Evolutionary conservation across 2,329 filamentous ascomycete genomes (phyloP), one percentile per base, ranked within the genome.

Genomic region (Calonectria pseudoturangicola): DNA sequence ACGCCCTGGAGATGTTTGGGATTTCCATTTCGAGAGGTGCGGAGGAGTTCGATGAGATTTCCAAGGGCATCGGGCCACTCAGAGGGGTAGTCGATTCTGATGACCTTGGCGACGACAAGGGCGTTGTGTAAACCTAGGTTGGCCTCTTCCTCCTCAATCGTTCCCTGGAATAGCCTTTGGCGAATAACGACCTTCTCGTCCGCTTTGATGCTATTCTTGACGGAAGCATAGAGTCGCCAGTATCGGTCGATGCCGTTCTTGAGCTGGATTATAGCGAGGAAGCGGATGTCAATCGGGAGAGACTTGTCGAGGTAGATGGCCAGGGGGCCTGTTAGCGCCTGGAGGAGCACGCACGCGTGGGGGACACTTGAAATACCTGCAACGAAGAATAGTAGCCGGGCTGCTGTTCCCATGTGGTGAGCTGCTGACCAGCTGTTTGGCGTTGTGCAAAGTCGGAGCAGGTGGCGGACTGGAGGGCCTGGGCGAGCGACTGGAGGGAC

Each of bases 161-260:
- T 95, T 71, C 94, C 93, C 75, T 94, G 89, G 10, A 98, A 89
- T 27, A 98, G 87, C 28, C 93, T 90, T 5, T 90, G 90, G 63
- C 96, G 92, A 67, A 99, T 97, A 45, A 89, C 82, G 12, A 89
- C 86, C 84, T 97, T 98, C 81, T 98, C 94, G 25, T 93, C 90
- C 33, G 91, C 90, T 82, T 93, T 92, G 70, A 93, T 90, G 63
- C 94, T 92, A 41, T 94, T 94, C 82, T 87, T 88, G 33, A 82
- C 64, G 70, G 84, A 77, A 41, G 85, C 82, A 89, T 95, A 81
- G n/a, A 85, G 77, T 16, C 97, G 91, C 97, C 97, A 99, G 84
- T 95, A 95, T 82, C 93, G 95, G 82, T 98, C 96, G 84, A 98
- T 96, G 68, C 96, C 97, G 83, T 98, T 98, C 83, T 98, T 98